Evolutionary conservation across 352 stramenopile genomes (phyloP).

Genomic region (Globisporangium echinulatum): DNA sequence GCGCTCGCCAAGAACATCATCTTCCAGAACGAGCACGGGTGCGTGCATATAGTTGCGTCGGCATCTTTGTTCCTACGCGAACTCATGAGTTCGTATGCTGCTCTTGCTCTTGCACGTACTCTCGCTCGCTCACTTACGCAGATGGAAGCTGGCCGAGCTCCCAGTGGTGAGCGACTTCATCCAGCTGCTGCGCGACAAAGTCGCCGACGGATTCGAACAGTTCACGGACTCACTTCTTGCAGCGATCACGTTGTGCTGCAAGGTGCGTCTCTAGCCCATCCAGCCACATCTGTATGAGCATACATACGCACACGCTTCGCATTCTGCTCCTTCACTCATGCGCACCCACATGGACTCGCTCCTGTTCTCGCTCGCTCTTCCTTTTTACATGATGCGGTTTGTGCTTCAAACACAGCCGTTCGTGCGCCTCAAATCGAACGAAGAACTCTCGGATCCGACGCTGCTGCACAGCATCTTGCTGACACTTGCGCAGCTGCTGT

Average conservation of each 20-base stretch:
- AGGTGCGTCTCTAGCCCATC: constrained; percentile 20
- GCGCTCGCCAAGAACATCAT: constrained; percentile 75
- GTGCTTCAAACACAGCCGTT: constrained; percentile 35
- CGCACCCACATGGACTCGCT: too few relatives aligned
- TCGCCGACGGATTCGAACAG: constrained; percentile 30
- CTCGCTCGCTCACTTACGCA: constrained; percentile 10
- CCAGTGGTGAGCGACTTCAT: constrained; percentile 58
- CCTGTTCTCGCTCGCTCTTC: too few relatives aligned
- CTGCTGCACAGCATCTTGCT: constrained; percentile 41
- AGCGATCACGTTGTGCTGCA: constrained; percentile 32
- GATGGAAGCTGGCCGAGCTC: constrained; percentile 66
- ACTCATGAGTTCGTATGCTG: background rate
- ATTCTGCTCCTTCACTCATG: too few relatives aligned
- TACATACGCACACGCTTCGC: too few relatives aligned
- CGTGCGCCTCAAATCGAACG: constrained; percentile 65
- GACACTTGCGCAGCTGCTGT: constrained; percentile 53
- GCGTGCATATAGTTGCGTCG: background rate
- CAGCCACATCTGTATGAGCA: too few relatives aligned
- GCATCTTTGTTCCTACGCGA: background rate
- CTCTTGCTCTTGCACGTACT: background rate
- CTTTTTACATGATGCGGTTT: too few relatives aligned
- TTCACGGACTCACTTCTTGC: constrained; percentile 37
- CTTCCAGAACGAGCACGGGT: constrained; percentile 68
- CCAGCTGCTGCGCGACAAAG: constrained; percentile 44
- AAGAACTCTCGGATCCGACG: constrained; percentile 60